Conservation (phyloP, 352 stramenopile genomes). For the Elongisporangium senticosum region DNA sequence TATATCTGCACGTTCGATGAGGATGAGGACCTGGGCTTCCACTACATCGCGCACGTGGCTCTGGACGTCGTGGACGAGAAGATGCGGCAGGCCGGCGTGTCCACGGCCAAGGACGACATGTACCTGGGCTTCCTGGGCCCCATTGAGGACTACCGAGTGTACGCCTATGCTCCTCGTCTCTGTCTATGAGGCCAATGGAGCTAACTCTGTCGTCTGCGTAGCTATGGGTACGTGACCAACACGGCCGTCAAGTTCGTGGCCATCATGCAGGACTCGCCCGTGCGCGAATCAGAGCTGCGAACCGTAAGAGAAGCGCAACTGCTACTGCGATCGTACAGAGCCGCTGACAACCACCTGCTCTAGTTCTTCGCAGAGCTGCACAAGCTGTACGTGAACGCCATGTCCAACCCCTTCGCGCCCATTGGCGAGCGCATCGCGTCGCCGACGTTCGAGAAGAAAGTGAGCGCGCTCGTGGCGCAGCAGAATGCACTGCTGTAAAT, state of each 20-base stretch:
- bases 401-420: slow-evolving; percentile 82
- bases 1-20: slow-evolving; percentile 82
- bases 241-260: slow-evolving; percentile 80
- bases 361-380: slow-evolving; percentile 83
- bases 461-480: slow-evolving; percentile 70
- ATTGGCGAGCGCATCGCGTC: slow-evolving; percentile 80
- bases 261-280: slow-evolving; percentile 67
- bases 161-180: slow-evolving; percentile 4
- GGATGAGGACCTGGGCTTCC: slow-evolving; percentile 81
- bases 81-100: slow-evolving; percentile 38
- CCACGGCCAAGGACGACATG: slow-evolving; percentile 74
- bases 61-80: slow-evolving; percentile 85
- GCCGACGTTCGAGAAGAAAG: slow-evolving; percentile 71
- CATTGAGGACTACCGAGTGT: slow-evolving; percentile 84
- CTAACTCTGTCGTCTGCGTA: slow-evolving; percentile 8
- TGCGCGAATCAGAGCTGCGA: slow-evolving; percentile 75
- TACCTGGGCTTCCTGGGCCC: slow-evolving; percentile 80
- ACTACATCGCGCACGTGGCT: slow-evolving; percentile 83
- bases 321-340: too few species aligned
- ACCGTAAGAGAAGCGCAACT: slow-evolving; percentile 23
- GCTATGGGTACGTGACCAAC: slow-evolving; percentile 84
- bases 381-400: slow-evolving; percentile 83
- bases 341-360: background rate
- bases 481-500: slow-evolving; percentile 33
- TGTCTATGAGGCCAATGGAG: background rate